These are phyloP conservation scores for Arabidopsis hybrid DNA, from an alignment of 441 rosid genomes.

Conservation along the genomic window DNA sequence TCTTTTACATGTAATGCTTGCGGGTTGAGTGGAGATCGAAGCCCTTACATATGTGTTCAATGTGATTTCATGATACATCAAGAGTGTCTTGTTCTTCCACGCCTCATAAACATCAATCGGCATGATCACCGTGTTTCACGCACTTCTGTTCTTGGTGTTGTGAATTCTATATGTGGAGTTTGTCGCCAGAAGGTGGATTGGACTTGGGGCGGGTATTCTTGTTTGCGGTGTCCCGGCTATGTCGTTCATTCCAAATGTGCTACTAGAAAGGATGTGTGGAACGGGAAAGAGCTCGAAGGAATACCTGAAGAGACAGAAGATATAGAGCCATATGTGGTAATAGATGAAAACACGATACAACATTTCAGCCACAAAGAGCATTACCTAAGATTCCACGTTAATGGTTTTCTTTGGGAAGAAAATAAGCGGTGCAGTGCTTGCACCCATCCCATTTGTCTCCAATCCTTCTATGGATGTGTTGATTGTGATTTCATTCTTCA, in stretches of 20 bases:
- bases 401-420: background rate
- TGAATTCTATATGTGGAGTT: background rate
- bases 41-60: conserved; percentile 49
- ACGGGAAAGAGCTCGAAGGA: no score
- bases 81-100: background rate
- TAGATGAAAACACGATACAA: background rate
- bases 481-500: conserved; percentile 19
- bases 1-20: conserved; percentile 32
- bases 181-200: no score
- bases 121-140: background rate
- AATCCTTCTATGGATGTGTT: background rate
- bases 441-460: background rate
- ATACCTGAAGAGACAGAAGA: background rate
- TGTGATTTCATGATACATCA: background rate
- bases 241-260: no score
- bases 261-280: no score
- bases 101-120: background rate
- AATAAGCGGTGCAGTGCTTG: background rate
- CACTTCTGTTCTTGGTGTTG: background rate
- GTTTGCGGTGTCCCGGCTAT: no score
- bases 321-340: background rate
- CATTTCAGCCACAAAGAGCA: background rate
- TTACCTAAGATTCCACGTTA: background rate
- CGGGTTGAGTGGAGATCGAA: conserved; percentile 49
- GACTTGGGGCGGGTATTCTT: no score